Evolutionary conservation across 2,329 filamentous ascomycete genomes (phyloP).

Genomic region (Cladophialophora bantiana): DNA sequence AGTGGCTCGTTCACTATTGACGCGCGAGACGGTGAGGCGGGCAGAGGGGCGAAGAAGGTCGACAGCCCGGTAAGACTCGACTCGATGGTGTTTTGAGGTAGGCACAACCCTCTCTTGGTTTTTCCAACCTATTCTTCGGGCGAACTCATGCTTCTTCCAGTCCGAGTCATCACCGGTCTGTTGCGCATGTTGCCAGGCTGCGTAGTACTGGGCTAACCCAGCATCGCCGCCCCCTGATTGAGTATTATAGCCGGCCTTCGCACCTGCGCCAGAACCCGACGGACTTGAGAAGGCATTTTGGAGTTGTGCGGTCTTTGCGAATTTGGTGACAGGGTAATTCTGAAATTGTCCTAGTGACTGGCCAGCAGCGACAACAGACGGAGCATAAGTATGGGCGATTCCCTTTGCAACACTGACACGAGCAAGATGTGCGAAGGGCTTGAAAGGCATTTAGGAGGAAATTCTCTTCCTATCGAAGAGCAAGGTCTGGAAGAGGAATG

Average conservation of each 20-base stretch:
- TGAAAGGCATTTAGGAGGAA: constrained; percentile 85
- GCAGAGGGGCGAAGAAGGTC: constrained; percentile 37
- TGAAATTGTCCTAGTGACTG: constrained; percentile 72
- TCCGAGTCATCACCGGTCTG: constrained; percentile 74
- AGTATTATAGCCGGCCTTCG: constrained; percentile 65
- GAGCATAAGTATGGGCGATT: constrained; percentile 96
- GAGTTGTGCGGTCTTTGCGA: constrained; percentile 67
- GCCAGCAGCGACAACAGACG: constrained; percentile 94
- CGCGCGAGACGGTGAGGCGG: constrained; percentile 50
- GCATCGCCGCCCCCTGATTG: constrained; percentile 58
- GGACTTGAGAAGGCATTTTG: constrained; percentile 77
- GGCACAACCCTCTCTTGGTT: constrained; percentile 54
- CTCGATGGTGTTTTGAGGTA: constrained; percentile 40
- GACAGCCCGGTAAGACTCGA: constrained; percentile 37
- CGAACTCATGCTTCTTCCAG: constrained; percentile 91
- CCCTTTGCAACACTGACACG: constrained; percentile 97
- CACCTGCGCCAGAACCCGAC: constrained; percentile 59
- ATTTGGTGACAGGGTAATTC: constrained; percentile 58
- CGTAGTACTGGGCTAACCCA: constrained; percentile 87
- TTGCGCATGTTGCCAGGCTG: constrained; percentile 83
- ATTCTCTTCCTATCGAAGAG: constrained; percentile 70
- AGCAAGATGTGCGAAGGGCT: constrained; percentile 80
- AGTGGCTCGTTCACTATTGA: constrained; percentile 62
- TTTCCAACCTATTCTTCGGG: constrained; percentile 89
- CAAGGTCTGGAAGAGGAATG: constrained; percentile 56